Evolutionary conservation across 225 moss, liverwort and hornwort genomes (phyloP), one percentile per base, ranked within the genome.

Genomic region (Climacium dendroides): DNA sequence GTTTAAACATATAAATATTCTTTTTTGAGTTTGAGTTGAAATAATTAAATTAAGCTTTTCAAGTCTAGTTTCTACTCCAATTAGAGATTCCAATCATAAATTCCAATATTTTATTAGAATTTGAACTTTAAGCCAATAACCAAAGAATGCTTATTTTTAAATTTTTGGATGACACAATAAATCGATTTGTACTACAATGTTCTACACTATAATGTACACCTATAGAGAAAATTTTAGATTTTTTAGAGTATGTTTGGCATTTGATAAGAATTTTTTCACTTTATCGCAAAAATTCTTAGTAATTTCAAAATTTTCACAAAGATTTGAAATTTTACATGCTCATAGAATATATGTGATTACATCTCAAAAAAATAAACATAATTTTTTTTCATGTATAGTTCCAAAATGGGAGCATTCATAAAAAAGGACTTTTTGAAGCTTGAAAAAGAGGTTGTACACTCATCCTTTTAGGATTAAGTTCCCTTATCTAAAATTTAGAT

Each of bases 391-490:
- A 29, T 45, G 0, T 17, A 17, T 17, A 10, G 72, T 72, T 28
- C 0, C 10, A 29, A 29, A 29, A 28, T 13, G 5, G 1, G 1
- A 45, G 17, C 10, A 45, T 29, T 14, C 1, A 45, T 2, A 17
- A 2, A 29, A 1, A 0, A 28, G 1, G 6, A 29, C 17, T 29
- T 14, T 72, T 45, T 45, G 10, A 47, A 73, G 47, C 19, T 73
- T 29, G 19, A 30, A 26, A 73, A 43, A 71, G 5, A 4, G 0
- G 26, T 41, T 1, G 0, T 43, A 41, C 3, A 5, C 9, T 0
- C 0, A 1, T 26, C 43, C 0, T 43, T 71, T 16, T 0, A 71
- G 0, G 8, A 0, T 70, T 43, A 41, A 1, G 3, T 47, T 47
- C 2, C 15, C 4, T 48, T 11, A 11, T 48, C 19, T 30, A 1